Evolutionary conservation across 352 stramenopile species (phyloP), one percentile per base, ranked within the genome.

Genomic region (Plasmopara muralis): DNA sequence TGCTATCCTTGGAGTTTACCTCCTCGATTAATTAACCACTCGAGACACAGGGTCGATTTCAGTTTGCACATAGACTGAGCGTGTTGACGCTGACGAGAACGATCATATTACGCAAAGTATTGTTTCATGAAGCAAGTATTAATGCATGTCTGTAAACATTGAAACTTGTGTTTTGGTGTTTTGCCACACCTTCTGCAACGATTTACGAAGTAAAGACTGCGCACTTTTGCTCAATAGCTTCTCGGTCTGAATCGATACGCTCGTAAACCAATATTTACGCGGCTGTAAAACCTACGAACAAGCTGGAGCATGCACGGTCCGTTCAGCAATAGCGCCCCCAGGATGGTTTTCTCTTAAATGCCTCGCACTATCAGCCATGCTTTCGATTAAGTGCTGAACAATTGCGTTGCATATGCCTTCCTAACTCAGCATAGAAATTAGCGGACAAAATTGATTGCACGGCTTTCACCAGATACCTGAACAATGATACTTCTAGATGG

Each of bases 401-500:
- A 93, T 68, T 6, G 76, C 79, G 42, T 93, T 93, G 57, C 68
- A 83, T 5, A 89, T 63, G 6, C 77, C 70, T 47, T 93, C 83
- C 76, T 49, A 40, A 29, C 14, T 37, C 10, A 33, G 34, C 10
- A 12, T 13, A 28, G 43, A 47, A 47, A 31, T 33, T n/a, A 46
- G 6, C 16, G 18, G 8, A 30, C 41, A 46, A 30, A 38, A 5
- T 14, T 14, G 1, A 38, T 14, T 38, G 33, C 33, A 5, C 12
- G 9, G 2, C 14, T 16, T 41, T 18, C 18, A 37, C 20, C 38
- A 40, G 33, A 2, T 52, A 87, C 79, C 71, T 89, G 83, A 10
- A 81, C 76, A 16, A 93, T 57, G 29, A 93, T 89, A 49, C 79
- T 90, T 39, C 80, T 82, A 1, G 79, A 83, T 3, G 83, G 83